phyloP scores from a whole-genome alignment of 2,329 filamentous ascomycete species.

The Elsinoe arachidis region DNA sequence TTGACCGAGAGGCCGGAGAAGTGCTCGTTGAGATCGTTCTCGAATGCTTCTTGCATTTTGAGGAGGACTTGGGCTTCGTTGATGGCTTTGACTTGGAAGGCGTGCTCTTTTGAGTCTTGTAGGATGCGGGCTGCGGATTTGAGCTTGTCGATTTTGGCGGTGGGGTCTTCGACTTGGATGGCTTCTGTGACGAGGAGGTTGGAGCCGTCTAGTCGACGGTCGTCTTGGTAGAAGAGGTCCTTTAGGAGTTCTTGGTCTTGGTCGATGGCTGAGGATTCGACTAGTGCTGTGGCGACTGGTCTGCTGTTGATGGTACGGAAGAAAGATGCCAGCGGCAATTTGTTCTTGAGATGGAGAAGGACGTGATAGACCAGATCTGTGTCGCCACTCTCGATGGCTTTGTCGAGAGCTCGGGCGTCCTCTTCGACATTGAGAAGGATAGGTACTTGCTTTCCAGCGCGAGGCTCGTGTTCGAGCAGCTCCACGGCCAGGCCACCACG shows the following conservation, averaged over 20 bases:
- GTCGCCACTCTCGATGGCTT: slow-evolving; percentile 91
- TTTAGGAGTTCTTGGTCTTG: slow-evolving; percentile 80
- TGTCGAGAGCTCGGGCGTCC: slow-evolving; percentile 88
- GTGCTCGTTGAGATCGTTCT: slow-evolving; percentile 60
- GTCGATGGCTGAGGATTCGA: slow-evolving; percentile 72
- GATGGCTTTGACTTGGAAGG: slow-evolving; percentile 64
- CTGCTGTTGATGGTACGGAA: slow-evolving; percentile 84
- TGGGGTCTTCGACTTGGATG: slow-evolving; percentile 59
- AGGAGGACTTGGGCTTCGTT: slow-evolving; percentile 74
- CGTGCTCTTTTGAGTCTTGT: slow-evolving; percentile 70
- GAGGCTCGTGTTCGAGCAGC: slow-evolving; percentile 84
- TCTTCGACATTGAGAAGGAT: slow-evolving; percentile 91
- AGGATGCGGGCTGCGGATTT: slow-evolving; percentile 77
- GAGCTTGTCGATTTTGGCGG: slow-evolving; percentile 73
- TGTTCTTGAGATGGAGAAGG: slow-evolving; percentile 77
- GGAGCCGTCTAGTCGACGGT: slow-evolving; percentile 78
- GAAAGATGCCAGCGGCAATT: slow-evolving; percentile 81
- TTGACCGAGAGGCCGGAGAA: slow-evolving; percentile 83
- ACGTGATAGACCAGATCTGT: slow-evolving; percentile 90
- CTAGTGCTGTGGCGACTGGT: slow-evolving; percentile 76
- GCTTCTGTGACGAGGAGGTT: slow-evolving; percentile 82
- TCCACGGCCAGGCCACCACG: slow-evolving; percentile 81
- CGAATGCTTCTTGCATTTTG: slow-evolving; percentile 76
- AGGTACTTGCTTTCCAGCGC: slow-evolving; percentile 92
- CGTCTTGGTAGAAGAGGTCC: slow-evolving; percentile 95